Evolutionary conservation across 129 eudicot species (phyloP).

Genomic region (Pulicaria dysenterica): DNA sequence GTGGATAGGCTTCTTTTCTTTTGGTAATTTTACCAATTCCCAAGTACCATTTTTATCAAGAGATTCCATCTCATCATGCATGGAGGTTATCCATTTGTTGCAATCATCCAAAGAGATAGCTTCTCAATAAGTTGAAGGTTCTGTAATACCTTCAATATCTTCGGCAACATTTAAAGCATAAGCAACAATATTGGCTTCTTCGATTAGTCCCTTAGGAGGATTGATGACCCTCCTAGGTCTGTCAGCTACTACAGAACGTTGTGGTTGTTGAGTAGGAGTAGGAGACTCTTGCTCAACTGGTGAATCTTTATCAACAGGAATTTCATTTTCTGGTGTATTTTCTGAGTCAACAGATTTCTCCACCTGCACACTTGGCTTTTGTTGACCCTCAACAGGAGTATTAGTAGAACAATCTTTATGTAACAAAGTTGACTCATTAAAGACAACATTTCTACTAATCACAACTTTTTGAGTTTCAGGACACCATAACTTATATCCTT

Average conservation of each 20-base stretch:
- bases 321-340: background rate
- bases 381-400: background rate
- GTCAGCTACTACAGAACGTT: background rate
- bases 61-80: too few species aligned
- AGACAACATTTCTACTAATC: slow-evolving; percentile 6
- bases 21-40: too few species aligned
- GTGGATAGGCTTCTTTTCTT: too few species aligned
- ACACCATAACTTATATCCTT: slow-evolving; percentile 30
- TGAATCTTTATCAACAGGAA: background rate
- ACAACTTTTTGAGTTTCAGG: slow-evolving; percentile 10
- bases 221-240: slow-evolving; percentile 3
- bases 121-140: too few species aligned
- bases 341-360: background rate
- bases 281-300: background rate
- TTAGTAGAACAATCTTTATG: slow-evolving; percentile 3
- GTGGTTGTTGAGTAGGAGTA: slow-evolving; percentile 7
- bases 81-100: too few species aligned
- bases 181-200: slow-evolving; percentile 3
- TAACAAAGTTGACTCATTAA: slow-evolving; percentile 8
- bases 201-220: background rate
- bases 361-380: slow-evolving; percentile 21
- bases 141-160: background rate
- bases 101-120: too few species aligned
- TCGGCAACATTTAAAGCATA: background rate
- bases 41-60: too few species aligned